A percentile compares a stretch with the other conserved stretches of the same genome.
Conservation (phyloP, 768 basidiomycete species). For the Xerocomellus amylosporus region DNA sequence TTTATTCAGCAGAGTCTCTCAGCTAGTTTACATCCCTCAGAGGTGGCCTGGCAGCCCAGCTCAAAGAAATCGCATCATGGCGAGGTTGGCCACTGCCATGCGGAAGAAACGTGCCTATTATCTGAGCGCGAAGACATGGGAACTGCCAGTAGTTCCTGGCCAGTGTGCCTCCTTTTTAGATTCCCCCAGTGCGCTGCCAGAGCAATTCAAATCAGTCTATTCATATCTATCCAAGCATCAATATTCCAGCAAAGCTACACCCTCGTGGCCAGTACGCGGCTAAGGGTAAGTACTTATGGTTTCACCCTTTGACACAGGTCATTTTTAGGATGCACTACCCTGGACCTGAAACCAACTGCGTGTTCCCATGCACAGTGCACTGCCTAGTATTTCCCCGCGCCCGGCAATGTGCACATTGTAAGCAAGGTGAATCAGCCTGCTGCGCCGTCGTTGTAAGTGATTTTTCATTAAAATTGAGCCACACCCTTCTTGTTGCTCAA, state of each 20-base stretch:
- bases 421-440: background rate
- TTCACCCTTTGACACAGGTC: background rate
- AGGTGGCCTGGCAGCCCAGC: background rate
- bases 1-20: background rate
- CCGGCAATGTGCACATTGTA: background rate
- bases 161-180: background rate
- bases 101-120: slow-evolving; percentile 8
- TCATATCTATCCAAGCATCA: background rate
- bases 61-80: background rate
- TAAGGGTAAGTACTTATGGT: background rate
- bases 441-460: background rate
- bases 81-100: slow-evolving; percentile 4
- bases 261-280: background rate
- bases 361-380: background rate
- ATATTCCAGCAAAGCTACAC: background rate
- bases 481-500: background rate
- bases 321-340: background rate
- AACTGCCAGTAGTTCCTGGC: background rate
- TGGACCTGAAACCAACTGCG: background rate
- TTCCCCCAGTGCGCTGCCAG: background rate
- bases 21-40: background rate
- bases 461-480: background rate
- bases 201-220: slow-evolving; percentile 2
- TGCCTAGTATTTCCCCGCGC: background rate
- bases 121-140: background rate